A percentile compares a stretch with the other conserved stretches of the same genome.
phyloP scores from a whole-genome alignment of 441 rosid species.

The Erodium texanum region DNA sequence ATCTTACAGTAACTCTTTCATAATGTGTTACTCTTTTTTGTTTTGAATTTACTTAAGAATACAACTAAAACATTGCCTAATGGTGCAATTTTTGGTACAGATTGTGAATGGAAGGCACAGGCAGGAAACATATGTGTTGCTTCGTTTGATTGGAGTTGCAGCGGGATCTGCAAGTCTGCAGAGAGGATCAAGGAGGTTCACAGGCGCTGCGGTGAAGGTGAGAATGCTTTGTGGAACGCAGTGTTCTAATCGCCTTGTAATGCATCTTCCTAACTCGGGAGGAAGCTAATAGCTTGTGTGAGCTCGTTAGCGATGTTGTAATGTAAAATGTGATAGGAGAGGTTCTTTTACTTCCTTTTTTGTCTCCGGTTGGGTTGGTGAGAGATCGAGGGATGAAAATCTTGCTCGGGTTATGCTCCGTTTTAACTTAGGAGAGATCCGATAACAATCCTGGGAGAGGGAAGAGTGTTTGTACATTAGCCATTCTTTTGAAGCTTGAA shows the following conservation, averaged over 20 bases:
- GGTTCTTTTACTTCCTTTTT: neutral
- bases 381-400: constrained; percentile 5
- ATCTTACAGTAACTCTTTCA: neutral
- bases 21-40: neutral
- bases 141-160: constrained; percentile 47
- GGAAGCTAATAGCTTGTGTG: constrained; percentile 18
- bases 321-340: constrained; percentile 21
- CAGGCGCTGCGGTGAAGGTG: constrained; percentile 44
- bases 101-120: constrained; percentile 49
- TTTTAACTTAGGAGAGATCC: constrained; percentile 28
- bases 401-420: constrained; percentile 29
- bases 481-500: constrained; percentile 28
- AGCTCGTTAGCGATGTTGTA: neutral
- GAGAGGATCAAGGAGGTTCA: constrained; percentile 44
- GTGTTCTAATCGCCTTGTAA: constrained; percentile 19
- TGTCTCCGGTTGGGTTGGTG: no score
- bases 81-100: constrained; percentile 12
- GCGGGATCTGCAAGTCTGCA: constrained; percentile 38
- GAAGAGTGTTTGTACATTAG: constrained; percentile 21
- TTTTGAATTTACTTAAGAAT: no score
- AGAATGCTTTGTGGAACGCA: constrained; percentile 34
- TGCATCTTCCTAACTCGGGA: constrained; percentile 32
- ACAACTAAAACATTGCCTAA: no score
- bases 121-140: constrained; percentile 42
- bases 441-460: constrained; percentile 13